A percentile compares a stretch with the other conserved stretches of the same genome.
Evolutionary conservation across 805 yeast genomes (phyloP).

Genomic region (Ogataea trehaloabstinens): DNA sequence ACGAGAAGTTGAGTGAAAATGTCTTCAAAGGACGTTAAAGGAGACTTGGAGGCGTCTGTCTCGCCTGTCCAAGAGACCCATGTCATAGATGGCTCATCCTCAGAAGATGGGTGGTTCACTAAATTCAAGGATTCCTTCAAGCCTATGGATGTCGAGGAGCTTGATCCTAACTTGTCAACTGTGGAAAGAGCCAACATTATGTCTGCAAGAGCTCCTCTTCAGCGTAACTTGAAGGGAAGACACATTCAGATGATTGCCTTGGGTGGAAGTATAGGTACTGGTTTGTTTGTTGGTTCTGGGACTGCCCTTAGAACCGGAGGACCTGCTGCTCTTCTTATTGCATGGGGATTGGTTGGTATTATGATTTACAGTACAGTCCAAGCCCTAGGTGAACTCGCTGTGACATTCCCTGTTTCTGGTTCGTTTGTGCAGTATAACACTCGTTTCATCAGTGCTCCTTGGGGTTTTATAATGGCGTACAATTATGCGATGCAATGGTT

Average conservation of each 20-base stretch:
- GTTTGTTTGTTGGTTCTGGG: conserved; percentile 75
- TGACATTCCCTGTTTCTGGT: conserved; percentile 62
- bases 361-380: conserved; percentile 63
- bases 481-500: conserved; percentile 57
- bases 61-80: conserved; percentile 20
- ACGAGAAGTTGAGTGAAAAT: no score
- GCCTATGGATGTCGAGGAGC: conserved; percentile 31
- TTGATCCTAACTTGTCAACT: conserved; percentile 44
- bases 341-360: conserved; percentile 55
- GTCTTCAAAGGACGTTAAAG: conserved; percentile 21
- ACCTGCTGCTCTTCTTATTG: conserved; percentile 68
- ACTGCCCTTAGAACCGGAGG: conserved; percentile 62
- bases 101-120: conserved; percentile 15
- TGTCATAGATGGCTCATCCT: conserved; percentile 1
- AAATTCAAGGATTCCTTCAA: conserved; percentile 32
- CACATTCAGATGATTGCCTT: conserved; percentile 80
- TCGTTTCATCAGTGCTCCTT: conserved; percentile 54
- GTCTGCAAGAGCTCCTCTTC: conserved; percentile 49
- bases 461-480: conserved; percentile 65
- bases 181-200: conserved; percentile 45
- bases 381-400: conserved; percentile 64
- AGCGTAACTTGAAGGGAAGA: conserved; percentile 54
- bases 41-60: conserved; percentile 23
- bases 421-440: conserved; percentile 59
- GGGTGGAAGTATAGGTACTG: conserved; percentile 84